These are phyloP conservation scores for Penicillium pulvis DNA, from an alignment of 495 filamentous ascomycete genomes.

Conservation along the genomic window DNA sequence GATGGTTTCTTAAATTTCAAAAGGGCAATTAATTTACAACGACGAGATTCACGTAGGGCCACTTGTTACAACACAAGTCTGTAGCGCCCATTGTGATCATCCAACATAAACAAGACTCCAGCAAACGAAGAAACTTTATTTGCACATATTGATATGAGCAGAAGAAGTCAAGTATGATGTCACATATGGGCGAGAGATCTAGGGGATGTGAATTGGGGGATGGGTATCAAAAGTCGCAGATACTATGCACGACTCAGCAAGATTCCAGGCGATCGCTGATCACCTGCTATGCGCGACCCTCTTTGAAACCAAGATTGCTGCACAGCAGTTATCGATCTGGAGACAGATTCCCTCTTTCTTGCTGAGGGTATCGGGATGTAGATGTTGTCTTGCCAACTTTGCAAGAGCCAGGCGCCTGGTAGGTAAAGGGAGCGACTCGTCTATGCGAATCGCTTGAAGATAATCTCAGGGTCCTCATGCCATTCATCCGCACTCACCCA, in stretches of 20 bases:
- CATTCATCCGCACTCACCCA: constrained; percentile 98
- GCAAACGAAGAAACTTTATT: constrained; percentile 17
- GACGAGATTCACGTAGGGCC: neutral
- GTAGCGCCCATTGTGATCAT: constrained; percentile 5
- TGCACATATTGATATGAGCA: constrained; percentile 16
- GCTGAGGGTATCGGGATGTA: constrained; percentile 3
- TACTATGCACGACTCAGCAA: constrained; percentile 21
- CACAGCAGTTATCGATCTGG: constrained; percentile 5
- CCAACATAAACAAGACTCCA: constrained; percentile 10
- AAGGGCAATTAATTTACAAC: constrained; percentile 2
- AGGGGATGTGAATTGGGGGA: constrained; percentile 20
- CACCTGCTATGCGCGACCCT: constrained; percentile 16
- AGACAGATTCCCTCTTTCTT: constrained; percentile 6
- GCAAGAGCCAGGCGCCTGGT: neutral
- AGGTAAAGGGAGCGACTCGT: neutral
- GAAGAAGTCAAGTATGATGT: neutral
- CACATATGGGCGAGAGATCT: constrained; percentile 17
- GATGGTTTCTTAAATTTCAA: neutral
- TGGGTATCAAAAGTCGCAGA: constrained; percentile 46
- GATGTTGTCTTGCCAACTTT: constrained; percentile 4
- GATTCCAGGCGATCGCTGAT: constrained; percentile 19
- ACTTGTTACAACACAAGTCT: neutral
- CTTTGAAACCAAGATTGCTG: neutral
- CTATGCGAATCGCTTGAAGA: constrained; percentile 93
- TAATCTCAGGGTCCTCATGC: constrained; percentile 99